Conservation (phyloP, 2,329 filamentous ascomycete species). For the Fusarium burgessii region DNA sequence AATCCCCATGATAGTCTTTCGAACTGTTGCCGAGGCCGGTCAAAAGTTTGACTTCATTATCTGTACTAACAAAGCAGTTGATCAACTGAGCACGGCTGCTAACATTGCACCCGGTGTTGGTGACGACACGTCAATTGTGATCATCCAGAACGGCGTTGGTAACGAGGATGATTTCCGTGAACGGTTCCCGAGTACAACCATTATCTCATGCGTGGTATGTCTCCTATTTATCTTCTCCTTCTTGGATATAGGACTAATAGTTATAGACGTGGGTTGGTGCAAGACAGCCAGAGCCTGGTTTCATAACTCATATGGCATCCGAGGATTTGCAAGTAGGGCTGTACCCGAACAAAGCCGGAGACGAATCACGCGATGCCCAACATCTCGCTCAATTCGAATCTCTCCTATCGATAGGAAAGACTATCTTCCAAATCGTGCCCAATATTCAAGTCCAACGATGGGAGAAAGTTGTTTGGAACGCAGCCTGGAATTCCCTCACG, state of each 20-base stretch:
- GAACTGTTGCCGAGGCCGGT: conserved; percentile 18
- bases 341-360: conserved; percentile 55
- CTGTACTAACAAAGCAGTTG: conserved; percentile 40
- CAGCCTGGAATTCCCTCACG: conserved; percentile 70
- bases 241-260: background rate
- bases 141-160: conserved; percentile 72
- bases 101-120: conserved; percentile 53
- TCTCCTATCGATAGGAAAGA: conserved; percentile 57
- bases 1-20: conserved; percentile 7
- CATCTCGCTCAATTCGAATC: conserved; percentile 56
- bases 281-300: conserved; percentile 61
- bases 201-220: conserved; percentile 67
- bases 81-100: conserved; percentile 21
- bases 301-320: conserved; percentile 62
- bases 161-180: conserved; percentile 67
- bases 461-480: conserved; percentile 72
- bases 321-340: conserved; percentile 68
- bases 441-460: conserved; percentile 69
- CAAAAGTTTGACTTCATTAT: conserved; percentile 40
- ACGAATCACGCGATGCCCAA: conserved; percentile 48
- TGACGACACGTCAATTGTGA: conserved; percentile 63
- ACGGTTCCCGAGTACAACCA: conserved; percentile 62
- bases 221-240: too few species aligned
- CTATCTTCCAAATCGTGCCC: conserved; percentile 60
- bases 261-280: conserved; percentile 65